Percentiles rank a stretch among this genome's conserved stretches.
Evolutionary conservation across 2,329 filamentous ascomycete genomes (phyloP).

Genomic region (Periconia sp.): DNA sequence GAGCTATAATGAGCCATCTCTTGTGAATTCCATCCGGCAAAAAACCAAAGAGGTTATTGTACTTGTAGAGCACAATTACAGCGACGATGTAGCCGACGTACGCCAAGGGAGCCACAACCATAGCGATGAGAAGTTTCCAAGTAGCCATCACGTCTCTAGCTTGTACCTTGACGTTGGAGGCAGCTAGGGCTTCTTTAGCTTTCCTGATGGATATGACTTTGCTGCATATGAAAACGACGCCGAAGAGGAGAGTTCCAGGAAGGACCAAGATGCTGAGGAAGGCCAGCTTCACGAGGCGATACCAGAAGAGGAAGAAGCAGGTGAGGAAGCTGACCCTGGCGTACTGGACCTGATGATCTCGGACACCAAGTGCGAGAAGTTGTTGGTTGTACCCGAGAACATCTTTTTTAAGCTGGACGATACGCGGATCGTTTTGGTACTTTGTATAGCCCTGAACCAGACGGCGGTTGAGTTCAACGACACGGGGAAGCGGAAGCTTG

Average conservation of each 20-base stretch:
- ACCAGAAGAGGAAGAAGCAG: conserved; percentile 78
- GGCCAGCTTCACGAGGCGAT: conserved; percentile 77
- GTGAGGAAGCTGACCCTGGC: conserved; percentile 79
- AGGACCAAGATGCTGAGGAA: conserved; percentile 81
- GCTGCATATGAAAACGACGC: conserved; percentile 50
- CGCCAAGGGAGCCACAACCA: conserved; percentile 43
- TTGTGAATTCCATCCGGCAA: conserved; percentile 81
- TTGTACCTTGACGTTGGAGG: conserved; percentile 49
- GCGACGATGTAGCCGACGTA: conserved; percentile 42
- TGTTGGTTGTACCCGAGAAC: conserved; percentile 87
- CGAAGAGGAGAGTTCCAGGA: conserved; percentile 85
- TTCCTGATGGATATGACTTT: conserved; percentile 48
- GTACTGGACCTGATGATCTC: conserved; percentile 94
- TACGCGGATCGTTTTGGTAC: conserved; percentile 89
- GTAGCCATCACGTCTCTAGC: conserved; percentile 49
- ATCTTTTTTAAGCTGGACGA: conserved; percentile 74
- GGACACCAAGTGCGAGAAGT: conserved; percentile 82
- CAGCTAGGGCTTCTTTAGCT: conserved; percentile 46
- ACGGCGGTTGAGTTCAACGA: conserved; percentile 91
- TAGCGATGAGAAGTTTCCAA: conserved; percentile 50
- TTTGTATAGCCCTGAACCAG: conserved; percentile 89
- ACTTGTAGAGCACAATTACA: conserved; percentile 39
- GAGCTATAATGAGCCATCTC: conserved; percentile 64
- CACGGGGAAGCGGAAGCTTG: conserved; percentile 87
- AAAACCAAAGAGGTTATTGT: conserved; percentile 80